Percentiles rank a stretch among this genome's conserved stretches.
Conservation (phyloP, 305 asterid genomes). For the Galium porrigens region DNA sequence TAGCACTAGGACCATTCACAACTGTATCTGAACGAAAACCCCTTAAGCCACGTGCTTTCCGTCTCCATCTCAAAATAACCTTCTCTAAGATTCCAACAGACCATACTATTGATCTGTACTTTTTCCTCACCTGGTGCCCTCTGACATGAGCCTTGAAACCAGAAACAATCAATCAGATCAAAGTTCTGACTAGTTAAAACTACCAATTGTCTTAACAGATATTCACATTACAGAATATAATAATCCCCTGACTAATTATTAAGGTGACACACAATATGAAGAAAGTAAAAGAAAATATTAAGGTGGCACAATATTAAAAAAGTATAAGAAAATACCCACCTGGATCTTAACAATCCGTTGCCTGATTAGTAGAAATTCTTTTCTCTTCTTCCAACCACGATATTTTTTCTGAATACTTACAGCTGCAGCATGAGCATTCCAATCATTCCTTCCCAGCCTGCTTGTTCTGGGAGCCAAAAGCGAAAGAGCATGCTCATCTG, state of each 20-base stretch:
- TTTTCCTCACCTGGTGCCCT: constrained; percentile 90
- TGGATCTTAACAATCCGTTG: constrained; percentile 82
- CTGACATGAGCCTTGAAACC: constrained; percentile 71
- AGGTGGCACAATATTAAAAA: background rate
- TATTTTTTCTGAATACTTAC: constrained; percentile 67
- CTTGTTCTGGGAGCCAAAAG: constrained; percentile 39
- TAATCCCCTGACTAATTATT: background rate
- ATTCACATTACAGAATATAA: background rate
- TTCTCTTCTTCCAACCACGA: constrained; percentile 87
- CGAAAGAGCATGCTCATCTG: constrained; percentile 49
- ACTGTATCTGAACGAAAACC: constrained; percentile 50
- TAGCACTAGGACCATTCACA: constrained; percentile 21
- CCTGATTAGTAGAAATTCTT: constrained; percentile 55
- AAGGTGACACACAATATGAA: background rate
- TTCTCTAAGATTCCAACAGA: constrained; percentile 74
- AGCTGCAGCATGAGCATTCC: constrained; percentile 60
- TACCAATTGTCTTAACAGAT: background rate
- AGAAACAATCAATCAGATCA: constrained; percentile 5
- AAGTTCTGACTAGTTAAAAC: background rate
- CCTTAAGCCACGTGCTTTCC: constrained; percentile 75
- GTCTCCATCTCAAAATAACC: constrained; percentile 82
- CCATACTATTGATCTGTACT: constrained; percentile 63
- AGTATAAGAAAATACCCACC: constrained; percentile 34
- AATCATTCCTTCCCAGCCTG: constrained; percentile 37
- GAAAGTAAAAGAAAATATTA: background rate